Conservation (phyloP, 495 filamentous ascomycete genomes). For the Eremomyces bilateralis region DNA sequence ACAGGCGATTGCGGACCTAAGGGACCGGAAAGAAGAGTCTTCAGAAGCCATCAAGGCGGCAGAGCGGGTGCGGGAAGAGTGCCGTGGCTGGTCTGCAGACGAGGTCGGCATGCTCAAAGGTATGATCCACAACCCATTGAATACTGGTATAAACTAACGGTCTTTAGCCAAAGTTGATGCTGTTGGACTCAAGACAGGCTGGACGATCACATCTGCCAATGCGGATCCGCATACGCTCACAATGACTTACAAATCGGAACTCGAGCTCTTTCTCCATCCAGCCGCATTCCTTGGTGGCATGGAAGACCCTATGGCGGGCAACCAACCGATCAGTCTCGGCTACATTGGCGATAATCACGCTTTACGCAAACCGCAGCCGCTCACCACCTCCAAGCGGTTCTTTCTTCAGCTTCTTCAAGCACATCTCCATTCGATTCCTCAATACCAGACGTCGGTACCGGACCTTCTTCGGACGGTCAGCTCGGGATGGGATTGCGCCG, state of each 20-base stretch:
- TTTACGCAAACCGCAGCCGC: constrained; percentile 14
- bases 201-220: constrained; percentile 46
- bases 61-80: constrained; percentile 66
- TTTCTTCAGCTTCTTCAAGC: constrained; percentile 43
- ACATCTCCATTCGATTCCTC: constrained; percentile 29
- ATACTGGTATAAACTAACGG: neutral
- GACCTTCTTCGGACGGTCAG: constrained; percentile 32
- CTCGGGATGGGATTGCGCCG: constrained; percentile 36
- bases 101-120: constrained; percentile 59
- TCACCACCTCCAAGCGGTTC: constrained; percentile 40
- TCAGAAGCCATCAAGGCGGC: constrained; percentile 58
- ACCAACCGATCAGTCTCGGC: constrained; percentile 25
- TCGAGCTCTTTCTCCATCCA: constrained; percentile 57
- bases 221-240: constrained; percentile 33
- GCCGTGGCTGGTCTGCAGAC: constrained; percentile 62
- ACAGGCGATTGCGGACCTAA: constrained; percentile 31
- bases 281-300: constrained; percentile 26
- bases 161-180: constrained; percentile 37
- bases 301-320: constrained; percentile 3
- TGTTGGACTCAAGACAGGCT: constrained; percentile 52
- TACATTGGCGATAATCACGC: constrained; percentile 20
- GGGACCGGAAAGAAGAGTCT: constrained; percentile 44
- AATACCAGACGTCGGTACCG: constrained; percentile 27
- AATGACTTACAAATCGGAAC: constrained; percentile 56
- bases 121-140: constrained; percentile 19